Evolutionary conservation across 805 yeast genomes (phyloP), one percentile per base, ranked within the genome.

Genomic region (Soucietia sequanensis): DNA sequence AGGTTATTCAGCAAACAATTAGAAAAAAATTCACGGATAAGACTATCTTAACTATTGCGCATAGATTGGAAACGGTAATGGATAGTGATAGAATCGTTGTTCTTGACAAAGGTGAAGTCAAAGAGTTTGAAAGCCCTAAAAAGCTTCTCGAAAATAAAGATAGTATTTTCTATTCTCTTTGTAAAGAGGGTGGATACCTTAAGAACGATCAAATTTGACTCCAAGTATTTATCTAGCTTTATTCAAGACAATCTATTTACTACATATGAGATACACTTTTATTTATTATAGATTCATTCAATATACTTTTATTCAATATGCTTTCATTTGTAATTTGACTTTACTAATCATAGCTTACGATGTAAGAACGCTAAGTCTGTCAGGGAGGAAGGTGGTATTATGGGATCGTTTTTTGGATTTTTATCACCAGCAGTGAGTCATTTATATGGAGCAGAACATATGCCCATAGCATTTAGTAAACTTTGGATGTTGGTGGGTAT

Each of bases 361-460:
- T n/a, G n/a, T n/a, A n/a, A n/a, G n/a, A n/a, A n/a, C n/a, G n/a
- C n/a, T n/a, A n/a, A n/a, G n/a, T n/a, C n/a, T n/a, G n/a, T n/a
- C n/a, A n/a, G n/a, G n/a, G n/a, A n/a, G n/a, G 66, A 60, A 44
- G 88, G 88, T 23, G 59, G 68, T 0, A 34, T 74, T 20, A 80
- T 80, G 81, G 87, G 87, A 2, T 62, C 78, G 8, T 60, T 80
- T 27, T 81, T 78, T 74, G 73, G 80, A 3, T 69, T 77, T 3
- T 44, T 72, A 40, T 72, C 80, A 1, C 68, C 84, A 3, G 60
- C 77, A 17, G 53, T 68, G 1, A 71, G 81, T 1, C 54, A 78
- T 33, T 58, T 79, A 17, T 72, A 73, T 12, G 87, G 87, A 0
- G 52, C 80, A 20, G 52, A 65, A 24, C 76, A 72, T 43, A 54